Evolutionary conservation across 1,284 basidiomycete genomes (phyloP), one percentile per base, ranked within the genome.

Genomic region (Phlebopus sp.): DNA sequence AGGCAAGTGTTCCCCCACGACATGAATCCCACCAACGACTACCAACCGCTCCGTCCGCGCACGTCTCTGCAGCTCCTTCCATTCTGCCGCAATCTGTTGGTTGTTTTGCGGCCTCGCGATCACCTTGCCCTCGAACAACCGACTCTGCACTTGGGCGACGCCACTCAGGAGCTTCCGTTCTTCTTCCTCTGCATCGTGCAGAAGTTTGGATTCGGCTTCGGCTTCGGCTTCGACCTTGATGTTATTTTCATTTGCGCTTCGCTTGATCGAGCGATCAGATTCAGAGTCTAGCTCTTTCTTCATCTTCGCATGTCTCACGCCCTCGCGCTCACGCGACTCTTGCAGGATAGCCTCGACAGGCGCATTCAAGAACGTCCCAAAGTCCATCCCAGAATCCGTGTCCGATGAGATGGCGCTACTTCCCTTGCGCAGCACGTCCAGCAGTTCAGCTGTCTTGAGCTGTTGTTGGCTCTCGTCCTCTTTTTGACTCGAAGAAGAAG

Each of bases 61-160:
- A 18, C 73, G 70, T 58, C 75, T 77, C 56, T 75, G 69, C 30
- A 76, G 41, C 32, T 69, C 67, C 31, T 63, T 59, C 77, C 75
- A 79, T 50, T 77, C 74, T 11, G 66, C 50, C 2, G 71, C 71
- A 41, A 74, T 73, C 19, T 74, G 62, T 38, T 69, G 67, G 52
- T 77, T 74, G 38, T 59, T 58, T 49, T 64, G 58, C 23, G 6
- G 35, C 19, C 68, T 69, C 31, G 67, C 48, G 32, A 82, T 58
- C 37, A 79, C 36, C 55, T 69, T 69, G 4, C 81, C 82, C 51
- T 84, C 81, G 49, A 82, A 84, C 18, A 83, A 57, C 27, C 79
- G 69, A 46, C 77, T 76, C 48, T 76, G 73, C 4, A 84, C 82
- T 48, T 75, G 74, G 5, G 78, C 81, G 13, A 79, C 67, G 3